Conservation (phyloP, 2,329 filamentous ascomycete genomes). For the Aspergillus sp. region DNA sequence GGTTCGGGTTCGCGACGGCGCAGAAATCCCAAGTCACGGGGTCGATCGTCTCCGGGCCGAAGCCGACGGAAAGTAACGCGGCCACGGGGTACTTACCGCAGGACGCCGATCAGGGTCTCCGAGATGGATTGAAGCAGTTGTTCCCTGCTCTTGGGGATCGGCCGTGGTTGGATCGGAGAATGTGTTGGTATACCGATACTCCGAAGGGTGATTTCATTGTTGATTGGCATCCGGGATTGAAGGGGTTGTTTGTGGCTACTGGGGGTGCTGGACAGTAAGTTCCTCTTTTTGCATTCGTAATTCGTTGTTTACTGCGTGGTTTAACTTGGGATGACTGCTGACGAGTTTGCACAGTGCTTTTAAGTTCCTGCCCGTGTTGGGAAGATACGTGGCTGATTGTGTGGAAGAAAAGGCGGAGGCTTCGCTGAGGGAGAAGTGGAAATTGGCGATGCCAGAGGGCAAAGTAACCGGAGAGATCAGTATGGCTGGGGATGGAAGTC, state of each 20-base stretch:
- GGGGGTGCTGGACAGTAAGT: conserved; percentile 22
- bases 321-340: not conserved
- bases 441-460: not conserved
- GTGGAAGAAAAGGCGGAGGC: conserved; percentile 6
- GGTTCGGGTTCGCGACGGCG: conserved; percentile 56
- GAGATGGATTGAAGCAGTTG: conserved; percentile 58
- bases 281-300: no score
- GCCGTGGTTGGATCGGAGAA: conserved; percentile 58
- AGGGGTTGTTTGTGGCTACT: conserved; percentile 38
- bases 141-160: conserved; percentile 59
- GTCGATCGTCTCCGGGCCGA: conserved; percentile 31
- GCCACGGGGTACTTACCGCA: conserved; percentile 34
- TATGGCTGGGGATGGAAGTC: conserved; percentile 12
- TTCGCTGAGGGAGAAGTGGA: conserved; percentile 12
- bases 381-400: conserved; percentile 12
- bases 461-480: not conserved
- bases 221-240: conserved; percentile 61
- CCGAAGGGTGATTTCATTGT: conserved; percentile 67
- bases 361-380: conserved; percentile 18
- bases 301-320: not conserved
- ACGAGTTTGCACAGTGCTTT: conserved; percentile 7
- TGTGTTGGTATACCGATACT: conserved; percentile 75
- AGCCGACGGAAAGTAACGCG: conserved; percentile 39
- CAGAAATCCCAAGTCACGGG: no score
- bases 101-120: conserved; percentile 60